These are phyloP conservation scores for Colletotrichum euphorbiae DNA, from an alignment of 2,329 filamentous ascomycete species.

Conservation along the genomic window DNA sequence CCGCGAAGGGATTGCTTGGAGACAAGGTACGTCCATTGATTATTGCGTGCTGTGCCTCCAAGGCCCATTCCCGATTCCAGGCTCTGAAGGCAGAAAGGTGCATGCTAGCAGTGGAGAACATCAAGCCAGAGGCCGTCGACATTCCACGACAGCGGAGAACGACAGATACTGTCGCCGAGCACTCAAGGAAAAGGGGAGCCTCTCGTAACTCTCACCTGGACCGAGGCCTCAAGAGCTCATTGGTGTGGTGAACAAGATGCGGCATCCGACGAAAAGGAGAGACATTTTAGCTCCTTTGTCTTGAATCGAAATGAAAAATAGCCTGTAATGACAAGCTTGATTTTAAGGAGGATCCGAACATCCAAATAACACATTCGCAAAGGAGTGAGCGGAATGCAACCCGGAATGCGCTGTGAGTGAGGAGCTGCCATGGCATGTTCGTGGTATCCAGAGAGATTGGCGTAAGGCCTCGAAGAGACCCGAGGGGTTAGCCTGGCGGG, in stretches of 20 bases:
- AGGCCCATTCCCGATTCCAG: no score
- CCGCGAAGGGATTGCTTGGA: not conserved
- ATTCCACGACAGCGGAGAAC: no score
- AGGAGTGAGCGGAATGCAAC: not conserved
- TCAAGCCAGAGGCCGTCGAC: no score
- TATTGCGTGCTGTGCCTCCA: not conserved
- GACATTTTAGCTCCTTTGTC: no score
- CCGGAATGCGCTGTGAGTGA: not conserved
- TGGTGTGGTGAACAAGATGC: no score
- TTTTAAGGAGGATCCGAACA: not conserved
- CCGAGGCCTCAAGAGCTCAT: no score
- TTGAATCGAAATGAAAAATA: not conserved
- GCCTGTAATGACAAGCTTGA: not conserved
- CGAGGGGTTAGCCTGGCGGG: constrained; percentile 16
- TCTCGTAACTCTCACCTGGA: no score
- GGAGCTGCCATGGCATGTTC: constrained; percentile 3
- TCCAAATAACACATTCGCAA: not conserved
- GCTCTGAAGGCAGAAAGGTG: not conserved
- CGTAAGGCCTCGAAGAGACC: not conserved
- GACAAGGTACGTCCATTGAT: not conserved
- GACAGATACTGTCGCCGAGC: no score
- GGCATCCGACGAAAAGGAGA: no score
- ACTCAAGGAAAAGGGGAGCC: no score
- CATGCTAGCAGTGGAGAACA: not conserved
- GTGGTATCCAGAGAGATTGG: constrained; percentile 3